Percentiles rank a stretch among this genome's conserved stretches.
Conservation (phyloP, 2,329 filamentous ascomycete species). For the Biscogniauxia marginata region DNA sequence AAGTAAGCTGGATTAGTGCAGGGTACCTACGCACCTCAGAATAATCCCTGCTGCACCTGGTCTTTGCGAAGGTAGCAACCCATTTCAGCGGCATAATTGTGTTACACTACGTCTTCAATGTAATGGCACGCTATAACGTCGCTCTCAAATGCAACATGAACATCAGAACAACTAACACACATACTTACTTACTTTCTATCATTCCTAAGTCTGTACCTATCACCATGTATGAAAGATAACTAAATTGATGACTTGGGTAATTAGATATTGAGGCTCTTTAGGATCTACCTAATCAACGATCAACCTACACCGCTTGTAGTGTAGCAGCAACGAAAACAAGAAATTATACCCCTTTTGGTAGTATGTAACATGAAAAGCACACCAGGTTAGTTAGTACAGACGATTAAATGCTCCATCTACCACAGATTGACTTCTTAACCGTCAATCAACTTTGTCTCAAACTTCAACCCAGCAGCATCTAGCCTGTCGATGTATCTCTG, state of each 20-base stretch:
- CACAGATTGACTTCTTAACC: constrained; percentile 2
- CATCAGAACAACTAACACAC: neutral
- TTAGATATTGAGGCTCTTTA: neutral
- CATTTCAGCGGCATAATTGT: neutral
- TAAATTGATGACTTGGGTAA: too few species aligned
- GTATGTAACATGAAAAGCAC: neutral
- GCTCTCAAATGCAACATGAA: neutral
- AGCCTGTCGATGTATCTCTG: constrained; percentile 65
- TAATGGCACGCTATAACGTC: neutral
- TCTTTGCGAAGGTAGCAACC: neutral
- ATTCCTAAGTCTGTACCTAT: too few species aligned
- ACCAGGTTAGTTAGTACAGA: too few species aligned
- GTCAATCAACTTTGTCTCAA: constrained; percentile 53
- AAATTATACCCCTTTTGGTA: too few species aligned
- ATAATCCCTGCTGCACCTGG: neutral
- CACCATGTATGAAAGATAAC: too few species aligned
- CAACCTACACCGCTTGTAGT: too few species aligned
- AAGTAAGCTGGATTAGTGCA: neutral
- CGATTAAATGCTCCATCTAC: neutral
- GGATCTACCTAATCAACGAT: too few species aligned
- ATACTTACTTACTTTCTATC: neutral
- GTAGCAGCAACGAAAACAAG: too few species aligned
- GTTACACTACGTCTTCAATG: neutral
- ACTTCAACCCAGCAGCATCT: constrained; percentile 58
- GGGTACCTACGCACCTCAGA: neutral